Percentiles rank a stretch among this genome's conserved stretches.
Evolutionary conservation across 2,329 filamentous ascomycete species (phyloP).

Genomic region (Colletotrichum brevisporum): DNA sequence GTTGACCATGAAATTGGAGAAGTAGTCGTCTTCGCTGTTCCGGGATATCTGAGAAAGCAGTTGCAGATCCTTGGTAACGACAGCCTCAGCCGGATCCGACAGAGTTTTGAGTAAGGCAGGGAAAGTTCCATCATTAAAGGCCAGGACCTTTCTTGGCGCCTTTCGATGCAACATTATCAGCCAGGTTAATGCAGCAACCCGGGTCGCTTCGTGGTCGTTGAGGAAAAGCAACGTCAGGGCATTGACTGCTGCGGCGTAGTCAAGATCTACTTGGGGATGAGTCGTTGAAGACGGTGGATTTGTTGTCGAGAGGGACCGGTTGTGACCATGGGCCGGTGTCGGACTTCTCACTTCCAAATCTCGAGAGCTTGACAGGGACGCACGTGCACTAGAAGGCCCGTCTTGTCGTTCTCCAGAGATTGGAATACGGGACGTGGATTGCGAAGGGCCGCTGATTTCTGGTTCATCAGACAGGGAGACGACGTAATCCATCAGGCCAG

Average conservation of each 20-base stretch:
- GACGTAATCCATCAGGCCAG: constrained; percentile 92
- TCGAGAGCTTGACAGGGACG: constrained; percentile 66
- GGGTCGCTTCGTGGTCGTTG: constrained; percentile 96
- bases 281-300: constrained; percentile 55
- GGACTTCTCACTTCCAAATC: constrained; percentile 68
- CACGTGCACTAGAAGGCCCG: constrained; percentile 63
- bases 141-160: constrained; percentile 91
- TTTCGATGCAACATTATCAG: constrained; percentile 98
- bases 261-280: constrained; percentile 78
- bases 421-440: constrained; percentile 58
- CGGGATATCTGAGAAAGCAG: constrained; percentile 95
- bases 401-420: constrained; percentile 61
- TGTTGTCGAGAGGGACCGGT: constrained; percentile 62
- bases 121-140: constrained; percentile 97
- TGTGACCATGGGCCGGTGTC: constrained; percentile 61
- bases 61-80: constrained; percentile 94
- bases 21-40: constrained; percentile 97
- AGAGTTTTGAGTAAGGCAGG: constrained; percentile 95
- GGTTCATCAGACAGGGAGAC: constrained; percentile 86
- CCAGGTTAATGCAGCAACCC: constrained; percentile 95
- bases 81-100: constrained; percentile 93
- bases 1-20: constrained; percentile 98
- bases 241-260: constrained; percentile 95
- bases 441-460: constrained; percentile 53
- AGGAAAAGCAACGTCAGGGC: constrained; percentile 93